Percentiles rank a stretch among this genome's conserved stretches.
Evolutionary conservation across 306 rosid genomes (phyloP).

Genomic region (Castanospermum australe): DNA sequence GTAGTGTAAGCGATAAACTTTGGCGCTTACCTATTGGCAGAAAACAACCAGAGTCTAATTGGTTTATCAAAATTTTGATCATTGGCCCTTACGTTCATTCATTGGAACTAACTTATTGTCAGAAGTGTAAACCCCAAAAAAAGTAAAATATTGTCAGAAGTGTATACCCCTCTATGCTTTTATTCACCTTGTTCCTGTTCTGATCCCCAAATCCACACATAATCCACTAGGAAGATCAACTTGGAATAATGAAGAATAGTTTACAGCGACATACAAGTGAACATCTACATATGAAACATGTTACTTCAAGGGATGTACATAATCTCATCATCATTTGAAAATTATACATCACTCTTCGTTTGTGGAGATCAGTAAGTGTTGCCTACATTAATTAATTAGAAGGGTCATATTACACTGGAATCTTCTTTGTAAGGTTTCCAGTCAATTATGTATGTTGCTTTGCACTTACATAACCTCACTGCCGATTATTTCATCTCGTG

Average conservation of each 20-base stretch:
- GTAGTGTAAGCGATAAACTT: background rate
- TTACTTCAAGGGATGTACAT: background rate
- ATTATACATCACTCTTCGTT: background rate
- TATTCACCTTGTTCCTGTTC: background rate
- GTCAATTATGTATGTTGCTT: background rate
- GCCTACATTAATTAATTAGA: background rate
- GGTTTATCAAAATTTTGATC: background rate
- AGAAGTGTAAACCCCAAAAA: background rate
- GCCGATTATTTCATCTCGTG: background rate
- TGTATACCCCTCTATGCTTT: background rate
- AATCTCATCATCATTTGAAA: conserved; percentile 8
- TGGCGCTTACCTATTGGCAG: background rate
- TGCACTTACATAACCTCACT: background rate
- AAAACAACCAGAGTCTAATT: background rate
- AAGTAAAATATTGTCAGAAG: background rate
- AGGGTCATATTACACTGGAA: background rate
- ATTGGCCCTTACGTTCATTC: background rate
- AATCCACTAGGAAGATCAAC: background rate
- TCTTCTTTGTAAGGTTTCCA: background rate
- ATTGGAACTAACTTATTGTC: background rate
- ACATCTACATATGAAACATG: too few species aligned
- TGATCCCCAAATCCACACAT: background rate
- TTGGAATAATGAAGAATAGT: background rate
- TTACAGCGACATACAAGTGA: too few species aligned
- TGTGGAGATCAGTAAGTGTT: background rate